phyloP scores from a whole-genome alignment of 192 early-diverging fungal genomes.

The Allomyces javanicus region DNA sequence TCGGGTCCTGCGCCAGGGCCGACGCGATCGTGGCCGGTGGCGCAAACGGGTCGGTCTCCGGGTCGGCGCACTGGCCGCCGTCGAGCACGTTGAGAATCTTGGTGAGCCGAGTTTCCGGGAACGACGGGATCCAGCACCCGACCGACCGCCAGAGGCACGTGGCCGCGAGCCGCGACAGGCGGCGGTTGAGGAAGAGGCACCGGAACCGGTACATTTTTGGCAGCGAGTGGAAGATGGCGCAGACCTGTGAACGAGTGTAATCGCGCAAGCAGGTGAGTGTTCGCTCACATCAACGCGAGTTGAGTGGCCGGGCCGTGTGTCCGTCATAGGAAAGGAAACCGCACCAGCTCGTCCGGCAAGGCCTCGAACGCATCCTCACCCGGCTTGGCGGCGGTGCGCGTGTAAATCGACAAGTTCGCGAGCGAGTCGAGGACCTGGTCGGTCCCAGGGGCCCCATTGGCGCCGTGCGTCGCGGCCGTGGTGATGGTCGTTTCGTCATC shows the following conservation, averaged over 20 bases:
- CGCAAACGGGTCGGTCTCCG: neutral
- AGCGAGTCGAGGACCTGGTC: too few relatives aligned
- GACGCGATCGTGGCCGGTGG: neutral
- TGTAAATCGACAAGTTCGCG: too few relatives aligned
- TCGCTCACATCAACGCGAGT: neutral
- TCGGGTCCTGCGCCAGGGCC: too few relatives aligned
- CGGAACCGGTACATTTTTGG: neutral
- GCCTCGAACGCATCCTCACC: too few relatives aligned
- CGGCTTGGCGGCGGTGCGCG: too few relatives aligned
- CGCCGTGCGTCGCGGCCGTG: too few relatives aligned
- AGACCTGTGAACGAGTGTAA: neutral
- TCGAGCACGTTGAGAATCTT: neutral
- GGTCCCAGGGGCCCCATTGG: too few relatives aligned
- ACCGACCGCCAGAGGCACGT: neutral
- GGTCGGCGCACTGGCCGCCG: neutral
- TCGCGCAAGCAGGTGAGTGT: too few relatives aligned
- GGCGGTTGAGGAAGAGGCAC: neutral
- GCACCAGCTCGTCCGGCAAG: neutral
- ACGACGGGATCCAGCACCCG: neutral
- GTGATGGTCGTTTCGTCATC: too few relatives aligned
- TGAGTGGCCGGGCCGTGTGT: neutral
- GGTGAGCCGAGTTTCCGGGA: neutral
- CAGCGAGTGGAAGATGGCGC: neutral
- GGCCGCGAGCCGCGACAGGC: neutral
- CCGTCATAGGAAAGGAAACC: neutral